phyloP scores from a whole-genome alignment of 257 asterid species.

The Knoxia roxburghii region DNA sequence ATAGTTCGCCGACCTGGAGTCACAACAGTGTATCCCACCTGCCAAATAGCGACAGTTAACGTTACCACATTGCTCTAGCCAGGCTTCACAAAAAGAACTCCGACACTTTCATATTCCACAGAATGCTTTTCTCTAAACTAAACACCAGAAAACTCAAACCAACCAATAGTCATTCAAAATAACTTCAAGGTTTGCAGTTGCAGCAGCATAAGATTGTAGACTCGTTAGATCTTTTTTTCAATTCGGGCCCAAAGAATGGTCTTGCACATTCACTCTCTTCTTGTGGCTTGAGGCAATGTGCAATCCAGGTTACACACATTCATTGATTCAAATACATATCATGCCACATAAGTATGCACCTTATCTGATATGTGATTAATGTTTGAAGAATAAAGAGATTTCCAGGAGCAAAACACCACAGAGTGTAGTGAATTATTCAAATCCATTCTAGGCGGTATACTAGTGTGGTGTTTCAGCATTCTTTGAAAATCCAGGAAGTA shows the following conservation, averaged over 20 bases:
- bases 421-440: too few relatives aligned
- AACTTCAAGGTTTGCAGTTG: not conserved
- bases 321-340: not conserved
- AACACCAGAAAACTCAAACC: not conserved
- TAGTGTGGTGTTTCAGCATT: not conserved
- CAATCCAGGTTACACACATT: not conserved
- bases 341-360: not conserved
- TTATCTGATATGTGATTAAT: not conserved
- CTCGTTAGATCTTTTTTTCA: not conserved
- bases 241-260: not conserved
- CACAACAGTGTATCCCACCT: constrained; percentile 65
- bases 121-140: not conserved
- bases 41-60: constrained; percentile 16
- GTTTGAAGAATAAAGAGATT: not conserved
- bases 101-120: not conserved
- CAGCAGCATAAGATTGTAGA: not conserved
- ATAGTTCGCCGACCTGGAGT: constrained; percentile 40
- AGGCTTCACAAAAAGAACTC: not conserved
- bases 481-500: not conserved
- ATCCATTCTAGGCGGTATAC: not conserved
- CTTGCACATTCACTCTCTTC: not conserved
- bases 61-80: not conserved
- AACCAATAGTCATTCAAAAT: not conserved
- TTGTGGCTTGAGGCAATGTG: not conserved
- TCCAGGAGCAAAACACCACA: not conserved